Evolutionary conservation across 2,329 filamentous ascomycete genomes (phyloP), one percentile per base, ranked within the genome.

Genomic region (Cladophialophora chaetospira): DNA sequence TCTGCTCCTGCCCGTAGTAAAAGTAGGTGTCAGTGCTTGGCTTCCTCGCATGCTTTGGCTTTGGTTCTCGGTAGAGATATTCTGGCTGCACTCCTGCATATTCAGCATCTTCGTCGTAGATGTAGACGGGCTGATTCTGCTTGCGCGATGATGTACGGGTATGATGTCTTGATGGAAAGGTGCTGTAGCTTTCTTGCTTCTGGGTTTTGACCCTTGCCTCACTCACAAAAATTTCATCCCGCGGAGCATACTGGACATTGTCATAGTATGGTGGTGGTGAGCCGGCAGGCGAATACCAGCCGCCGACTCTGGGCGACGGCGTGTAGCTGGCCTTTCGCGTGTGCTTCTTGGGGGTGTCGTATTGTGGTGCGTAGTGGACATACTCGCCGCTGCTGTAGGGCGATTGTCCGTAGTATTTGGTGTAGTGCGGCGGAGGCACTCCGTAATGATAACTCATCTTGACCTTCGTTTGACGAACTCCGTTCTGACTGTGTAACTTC

Each of bases 211-310:
- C 72, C 70, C 72, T 72, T 74, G 76, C 80, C 79, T 78, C 79
- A 86, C 84, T 86, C 85, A 86, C 84, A 85, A 82, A 80, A 74
- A 86, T 82, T 72, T 81, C 78, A 70, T 76, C 77, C 69, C 72
- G 74, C 74, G 75, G 74, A 75, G 77, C 71, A 77, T 81, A 72
- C 71, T 79, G 72, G 68, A 73, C 73, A 65, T 71, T 72, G 45
- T 79, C 75, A 65, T 80, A 76, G 67, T 76, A 79, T 56, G 71
- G 70, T 49, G 75, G 72, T 53, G 71, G 72, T 60, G 73, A 73
- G 49, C 74, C 74, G 62, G 78, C 67, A 52, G 65, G 70, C 53
- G 70, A 75, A 61, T 77, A 71, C 68, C 70, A 77, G 56, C 70
- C 71, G 47, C 69, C 67, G 5, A 59, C 49, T 42, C 54, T 52